A percentile compares a stretch with the other conserved stretches of the same genome.
Conservation (phyloP, 495 filamentous ascomycete genomes). For the Podospora australis region DNA sequence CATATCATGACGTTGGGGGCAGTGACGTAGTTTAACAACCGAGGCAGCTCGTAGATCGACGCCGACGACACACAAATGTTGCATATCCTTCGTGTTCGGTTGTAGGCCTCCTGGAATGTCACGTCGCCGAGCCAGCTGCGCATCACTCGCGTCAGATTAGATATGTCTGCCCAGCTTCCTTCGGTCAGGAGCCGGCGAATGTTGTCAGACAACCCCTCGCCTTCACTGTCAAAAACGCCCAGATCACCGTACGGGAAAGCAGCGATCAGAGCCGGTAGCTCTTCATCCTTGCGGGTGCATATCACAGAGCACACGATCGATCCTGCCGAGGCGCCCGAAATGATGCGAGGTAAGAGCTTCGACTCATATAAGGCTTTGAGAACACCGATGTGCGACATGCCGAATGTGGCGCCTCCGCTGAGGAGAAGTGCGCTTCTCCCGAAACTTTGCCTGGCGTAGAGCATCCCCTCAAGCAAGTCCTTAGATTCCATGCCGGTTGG, state of each 20-base stretch:
- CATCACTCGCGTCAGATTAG: slow-evolving; percentile 75
- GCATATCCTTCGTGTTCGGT: slow-evolving; percentile 78
- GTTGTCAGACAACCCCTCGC: slow-evolving; percentile 62
- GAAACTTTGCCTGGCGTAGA: slow-evolving; percentile 77
- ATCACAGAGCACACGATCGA: slow-evolving; percentile 85
- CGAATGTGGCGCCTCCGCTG: slow-evolving; percentile 88
- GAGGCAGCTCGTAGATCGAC: slow-evolving; percentile 77
- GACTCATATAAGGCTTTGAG: slow-evolving; percentile 75
- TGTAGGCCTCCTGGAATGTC: slow-evolving; percentile 94
- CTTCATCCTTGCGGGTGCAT: slow-evolving; percentile 78
- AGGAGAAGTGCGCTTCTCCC: slow-evolving; percentile 81
- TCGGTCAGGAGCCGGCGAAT: slow-evolving; percentile 70
- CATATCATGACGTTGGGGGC: slow-evolving; percentile 91
- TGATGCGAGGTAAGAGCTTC: slow-evolving; percentile 76
- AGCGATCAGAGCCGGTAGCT: slow-evolving; percentile 65
- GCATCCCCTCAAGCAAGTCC: slow-evolving; percentile 54
- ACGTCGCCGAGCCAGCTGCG: slow-evolving; percentile 71
- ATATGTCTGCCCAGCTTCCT: slow-evolving; percentile 77
- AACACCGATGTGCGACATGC: slow-evolving; percentile 96
- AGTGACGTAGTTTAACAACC: slow-evolving; percentile 86
- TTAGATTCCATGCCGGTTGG: slow-evolving; percentile 51
- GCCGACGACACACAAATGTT: slow-evolving; percentile 90
- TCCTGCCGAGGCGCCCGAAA: slow-evolving; percentile 91
- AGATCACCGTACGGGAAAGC: slow-evolving; percentile 77
- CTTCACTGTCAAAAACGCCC: slow-evolving; percentile 70